These are phyloP conservation scores for Smallanthus sonchifolius DNA, from an alignment of 129 eudicot species.

Conservation along the genomic window DNA sequence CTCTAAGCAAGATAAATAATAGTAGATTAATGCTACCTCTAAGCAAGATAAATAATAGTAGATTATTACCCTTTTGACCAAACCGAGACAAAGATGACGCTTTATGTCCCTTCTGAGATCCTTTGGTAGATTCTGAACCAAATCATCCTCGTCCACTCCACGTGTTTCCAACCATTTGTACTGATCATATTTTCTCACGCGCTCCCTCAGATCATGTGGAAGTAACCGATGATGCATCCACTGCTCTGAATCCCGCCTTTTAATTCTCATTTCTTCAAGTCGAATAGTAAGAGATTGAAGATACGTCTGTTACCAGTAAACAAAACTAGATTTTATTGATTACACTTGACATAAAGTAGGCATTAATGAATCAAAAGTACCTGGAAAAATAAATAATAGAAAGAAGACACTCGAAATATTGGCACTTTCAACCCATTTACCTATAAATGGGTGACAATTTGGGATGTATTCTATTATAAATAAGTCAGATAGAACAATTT, in stretches of 20 bases:
- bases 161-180: conserved; percentile 98
- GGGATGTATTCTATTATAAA: neutral
- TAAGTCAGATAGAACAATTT: neutral
- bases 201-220: conserved; percentile 80
- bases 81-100: conserved; percentile 94
- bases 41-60: neutral
- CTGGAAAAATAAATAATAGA: neutral
- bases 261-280: conserved; percentile 97
- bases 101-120: conserved; percentile 98
- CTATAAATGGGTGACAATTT: neutral
- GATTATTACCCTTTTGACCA: conserved; percentile 78
- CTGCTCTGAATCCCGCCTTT: conserved; percentile 95
- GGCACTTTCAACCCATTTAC: neutral
- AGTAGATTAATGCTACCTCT: conserved; percentile 1
- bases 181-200: conserved; percentile 93
- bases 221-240: conserved; percentile 99
- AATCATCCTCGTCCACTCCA: conserved; percentile 88
- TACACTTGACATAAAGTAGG: neutral
- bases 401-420: neutral
- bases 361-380: neutral
- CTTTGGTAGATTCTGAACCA: conserved; percentile 85
- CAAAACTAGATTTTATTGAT: neutral
- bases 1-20: neutral
- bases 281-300: conserved; percentile 97
- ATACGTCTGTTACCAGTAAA: conserved; percentile 59